Conservation (phyloP, 306 rosid species). For the Malus fusca region DNA sequence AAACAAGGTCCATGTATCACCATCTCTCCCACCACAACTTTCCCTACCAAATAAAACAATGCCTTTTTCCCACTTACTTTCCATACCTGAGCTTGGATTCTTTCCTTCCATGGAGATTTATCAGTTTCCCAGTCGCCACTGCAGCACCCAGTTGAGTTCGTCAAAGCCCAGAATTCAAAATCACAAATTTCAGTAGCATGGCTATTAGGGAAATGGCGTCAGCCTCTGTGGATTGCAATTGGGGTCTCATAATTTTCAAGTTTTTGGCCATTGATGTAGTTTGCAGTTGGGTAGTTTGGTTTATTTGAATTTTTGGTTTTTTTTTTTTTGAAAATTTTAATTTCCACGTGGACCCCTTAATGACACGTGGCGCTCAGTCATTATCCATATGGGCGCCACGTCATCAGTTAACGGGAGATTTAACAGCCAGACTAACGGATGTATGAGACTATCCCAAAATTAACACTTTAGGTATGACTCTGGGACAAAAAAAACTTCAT, state of each 20-base stretch:
- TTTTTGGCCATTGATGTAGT: not conserved
- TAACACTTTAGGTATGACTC: no score
- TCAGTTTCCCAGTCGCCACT: conserved; percentile 10
- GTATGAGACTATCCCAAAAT: no score
- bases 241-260: not conserved
- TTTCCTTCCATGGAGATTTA: conserved; percentile 11
- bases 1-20: not conserved
- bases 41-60: conserved; percentile 15
- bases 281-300: not conserved
- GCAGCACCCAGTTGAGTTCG: not conserved
- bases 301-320: no score
- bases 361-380: no score
- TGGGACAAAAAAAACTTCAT: no score
- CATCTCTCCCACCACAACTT: not conserved
- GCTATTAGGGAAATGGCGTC: not conserved
- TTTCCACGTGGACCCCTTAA: no score
- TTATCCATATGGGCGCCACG: no score
- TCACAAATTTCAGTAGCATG: not conserved
- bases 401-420: no score
- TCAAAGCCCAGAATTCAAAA: conserved; percentile 6
- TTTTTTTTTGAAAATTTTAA: no score
- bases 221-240: conserved; percentile 4
- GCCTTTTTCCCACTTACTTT: conserved; percentile 27
- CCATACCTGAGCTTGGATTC: conserved; percentile 20
- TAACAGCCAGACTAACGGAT: no score